A percentile compares a stretch with the other conserved stretches of the same genome.
Conservation (phyloP, 2,329 filamentous ascomycete genomes). For the Fusarium chaquense region DNA sequence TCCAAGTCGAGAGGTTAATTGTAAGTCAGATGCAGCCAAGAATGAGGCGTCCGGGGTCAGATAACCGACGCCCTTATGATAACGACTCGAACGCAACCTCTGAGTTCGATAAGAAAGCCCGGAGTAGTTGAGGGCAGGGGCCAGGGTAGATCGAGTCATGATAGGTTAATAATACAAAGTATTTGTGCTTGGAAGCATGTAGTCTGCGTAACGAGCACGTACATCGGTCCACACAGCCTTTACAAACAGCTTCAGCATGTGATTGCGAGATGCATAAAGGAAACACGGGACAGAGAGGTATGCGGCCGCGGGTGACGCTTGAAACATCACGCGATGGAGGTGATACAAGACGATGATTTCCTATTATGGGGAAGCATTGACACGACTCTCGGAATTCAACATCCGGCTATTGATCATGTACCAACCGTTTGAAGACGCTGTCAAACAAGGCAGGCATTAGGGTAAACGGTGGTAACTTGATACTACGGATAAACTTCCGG, state of each 20-base stretch:
- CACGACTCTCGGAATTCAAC: neutral
- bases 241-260: neutral
- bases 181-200: neutral
- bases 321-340: slow-evolving; percentile 19
- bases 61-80: slow-evolving; percentile 10
- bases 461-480: neutral
- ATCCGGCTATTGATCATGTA: neutral
- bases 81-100: neutral
- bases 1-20: slow-evolving; percentile 1
- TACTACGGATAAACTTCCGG: slow-evolving; percentile 14
- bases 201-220: slow-evolving; percentile 5
- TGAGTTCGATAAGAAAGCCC: neutral
- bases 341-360: slow-evolving; percentile 6
- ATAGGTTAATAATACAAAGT: slow-evolving; percentile 17
- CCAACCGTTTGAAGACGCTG: neutral
- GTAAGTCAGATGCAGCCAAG: slow-evolving; percentile 27
- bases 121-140: slow-evolving; percentile 3
- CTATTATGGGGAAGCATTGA: neutral
- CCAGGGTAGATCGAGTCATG: neutral
- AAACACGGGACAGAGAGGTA: neutral
- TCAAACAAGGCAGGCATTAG: slow-evolving; percentile 13
- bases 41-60: slow-evolving; percentile 27
- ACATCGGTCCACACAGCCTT: neutral
- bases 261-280: neutral
- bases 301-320: slow-evolving; percentile 11